Percentiles rank a stretch among this genome's conserved stretches.
phyloP scores from a whole-genome alignment of 78 protist species.

The Dictyostelium citrinum region DNA sequence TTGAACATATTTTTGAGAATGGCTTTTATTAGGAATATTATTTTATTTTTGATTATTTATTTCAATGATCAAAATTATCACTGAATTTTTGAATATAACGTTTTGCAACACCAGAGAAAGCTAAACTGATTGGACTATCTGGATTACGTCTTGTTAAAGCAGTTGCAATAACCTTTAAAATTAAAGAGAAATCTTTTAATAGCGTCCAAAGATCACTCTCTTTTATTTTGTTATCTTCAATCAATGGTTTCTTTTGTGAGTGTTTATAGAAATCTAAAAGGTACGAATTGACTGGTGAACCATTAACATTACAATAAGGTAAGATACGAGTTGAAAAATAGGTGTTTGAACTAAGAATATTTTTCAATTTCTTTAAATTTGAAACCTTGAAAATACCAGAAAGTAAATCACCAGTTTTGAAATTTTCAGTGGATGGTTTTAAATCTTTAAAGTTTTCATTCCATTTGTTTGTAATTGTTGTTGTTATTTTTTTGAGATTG shows the following conservation, averaged over 20 bases:
- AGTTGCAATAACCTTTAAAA: constrained; percentile 5
- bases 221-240: not conserved
- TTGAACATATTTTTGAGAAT: no score
- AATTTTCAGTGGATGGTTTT: not conserved
- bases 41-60: no score
- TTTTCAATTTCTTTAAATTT: not conserved
- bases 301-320: not conserved
- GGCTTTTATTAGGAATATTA: no score
- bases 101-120: not conserved
- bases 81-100: not conserved
- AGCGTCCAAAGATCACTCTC: constrained; percentile 2
- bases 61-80: not conserved
- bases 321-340: not conserved
- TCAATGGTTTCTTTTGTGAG: not conserved
- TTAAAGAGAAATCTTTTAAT: constrained; percentile 8
- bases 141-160: not conserved
- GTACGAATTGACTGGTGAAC: not conserved
- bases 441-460: not conserved
- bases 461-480: not conserved
- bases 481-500: not conserved
- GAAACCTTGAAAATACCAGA: not conserved
- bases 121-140: not conserved
- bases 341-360: not conserved
- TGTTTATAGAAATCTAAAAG: constrained; percentile 36
- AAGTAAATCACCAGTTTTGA: not conserved